phyloP scores from a whole-genome alignment of 176 grass and related monocot genomes.

The Lolium multiflorum region DNA sequence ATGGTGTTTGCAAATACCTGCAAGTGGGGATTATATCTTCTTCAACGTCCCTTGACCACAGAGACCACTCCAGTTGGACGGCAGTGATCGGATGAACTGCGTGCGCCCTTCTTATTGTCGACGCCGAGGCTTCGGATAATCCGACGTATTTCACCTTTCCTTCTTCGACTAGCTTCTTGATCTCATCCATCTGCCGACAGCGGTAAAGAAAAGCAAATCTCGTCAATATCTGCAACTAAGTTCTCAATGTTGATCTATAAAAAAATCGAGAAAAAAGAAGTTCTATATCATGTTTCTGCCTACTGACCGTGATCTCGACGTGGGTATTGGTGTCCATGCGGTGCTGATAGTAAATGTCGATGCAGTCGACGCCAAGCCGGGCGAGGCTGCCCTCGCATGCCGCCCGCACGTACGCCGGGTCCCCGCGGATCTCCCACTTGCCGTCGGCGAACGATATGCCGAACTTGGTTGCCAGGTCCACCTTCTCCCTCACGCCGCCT shows the following conservation, averaged over 20 bases:
- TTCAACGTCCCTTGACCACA: slow-evolving; percentile 72
- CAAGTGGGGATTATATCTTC: slow-evolving; percentile 64
- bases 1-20: slow-evolving; percentile 40
- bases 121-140: slow-evolving; percentile 61
- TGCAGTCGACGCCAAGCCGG: background rate
- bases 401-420: background rate
- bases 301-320: background rate
- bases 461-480: slow-evolving; percentile 61
- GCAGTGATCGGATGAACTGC: slow-evolving; percentile 70
- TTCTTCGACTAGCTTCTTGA: slow-evolving; percentile 69
- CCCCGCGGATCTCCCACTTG: slow-evolving; percentile 1
- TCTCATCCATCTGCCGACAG: background rate
- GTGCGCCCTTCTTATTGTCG: slow-evolving; percentile 73
- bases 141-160: slow-evolving; percentile 80
- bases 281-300: background rate
- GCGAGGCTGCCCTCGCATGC: background rate
- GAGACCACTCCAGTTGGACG: slow-evolving; percentile 66
- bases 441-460: background rate
- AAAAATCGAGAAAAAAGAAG: no score
- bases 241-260: no score
- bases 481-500: slow-evolving; percentile 39
- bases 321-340: background rate
- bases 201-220: background rate
- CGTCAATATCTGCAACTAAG: background rate
- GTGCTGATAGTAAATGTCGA: slow-evolving; percentile 23